These are phyloP conservation scores for Dovyalis caffra DNA, from an alignment of 345 rosid genomes.

Conservation along the genomic window DNA sequence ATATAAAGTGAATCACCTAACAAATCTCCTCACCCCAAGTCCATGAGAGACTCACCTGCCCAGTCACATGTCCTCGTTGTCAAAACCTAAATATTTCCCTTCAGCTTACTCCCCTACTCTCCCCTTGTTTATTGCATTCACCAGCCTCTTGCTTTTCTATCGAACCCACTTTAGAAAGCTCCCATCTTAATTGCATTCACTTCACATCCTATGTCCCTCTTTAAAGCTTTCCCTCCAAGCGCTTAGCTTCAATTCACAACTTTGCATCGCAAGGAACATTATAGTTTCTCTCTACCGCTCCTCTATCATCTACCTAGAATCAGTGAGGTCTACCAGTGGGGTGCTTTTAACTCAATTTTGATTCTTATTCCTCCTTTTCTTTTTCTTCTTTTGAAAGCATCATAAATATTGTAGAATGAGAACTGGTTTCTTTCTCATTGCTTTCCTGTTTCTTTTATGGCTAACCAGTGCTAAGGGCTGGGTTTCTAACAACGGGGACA, in stretches of 20 bases:
- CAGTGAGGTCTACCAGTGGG: background rate
- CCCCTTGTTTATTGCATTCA: constrained; percentile 37
- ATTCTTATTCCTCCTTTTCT: background rate
- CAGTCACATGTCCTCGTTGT: constrained; percentile 39
- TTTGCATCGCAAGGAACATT: background rate
- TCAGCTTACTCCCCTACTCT: background rate
- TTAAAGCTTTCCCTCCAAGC: background rate
- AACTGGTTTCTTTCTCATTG: background rate
- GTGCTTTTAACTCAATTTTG: background rate
- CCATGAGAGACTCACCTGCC: constrained; percentile 41
- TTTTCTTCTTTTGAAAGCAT: background rate
- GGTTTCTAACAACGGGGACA: background rate
- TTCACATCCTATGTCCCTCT: background rate
- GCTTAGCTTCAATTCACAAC: background rate
- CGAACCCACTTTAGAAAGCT: constrained; percentile 11
- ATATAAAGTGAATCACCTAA: background rate
- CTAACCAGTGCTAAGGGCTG: constrained; percentile 1
- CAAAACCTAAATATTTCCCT: constrained; percentile 10
- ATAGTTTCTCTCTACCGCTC: background rate
- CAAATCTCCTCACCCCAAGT: constrained; percentile 14
- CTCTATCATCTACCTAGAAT: background rate
- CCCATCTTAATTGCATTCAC: constrained; percentile 7
- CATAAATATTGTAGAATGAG: constrained; percentile 5
- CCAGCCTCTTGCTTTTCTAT: constrained; percentile 36
- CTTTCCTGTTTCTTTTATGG: constrained; percentile 31